Base-by-base conservation (phyloP, 352 stramenopile species). In the Phytophthora pisi region DNA sequence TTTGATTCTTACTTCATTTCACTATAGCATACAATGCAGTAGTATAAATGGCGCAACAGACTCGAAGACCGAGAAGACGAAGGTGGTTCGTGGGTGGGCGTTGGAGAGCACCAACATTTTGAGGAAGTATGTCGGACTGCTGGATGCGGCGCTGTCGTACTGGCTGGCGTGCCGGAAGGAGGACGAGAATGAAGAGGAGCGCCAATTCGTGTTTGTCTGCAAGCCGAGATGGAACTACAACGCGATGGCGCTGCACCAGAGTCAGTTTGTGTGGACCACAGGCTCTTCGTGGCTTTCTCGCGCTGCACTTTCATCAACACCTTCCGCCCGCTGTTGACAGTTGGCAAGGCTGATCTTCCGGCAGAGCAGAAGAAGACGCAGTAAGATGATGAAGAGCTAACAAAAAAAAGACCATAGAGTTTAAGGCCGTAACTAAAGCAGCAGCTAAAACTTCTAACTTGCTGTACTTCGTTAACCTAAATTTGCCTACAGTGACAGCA, bases 261-360 rank as follows among this genome's bases (percentile, higher is more conserved):
- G 88, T 69, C 96, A 99, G 76, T 99, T 98, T 70, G 95, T 99
- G 26, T 99, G 96, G 96, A 98, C 72, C 91, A 95, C 46, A 89
- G 93, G 15, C 79, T 99, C 5, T 98, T 97, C 65, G 90, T 99
- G n/a, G 49, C 90, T 9, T 99, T 99, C 66, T 98, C 90, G 34
- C 86, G 93, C 42, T 99, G 98, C 72, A 98, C 95, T 15, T 98
- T 97, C 72, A 83, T 98, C 51, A 98, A 98, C 74, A 96, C 86
- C 1, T 96, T 96, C 65, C 62, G 53, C 28, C 72, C 81, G 26
- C 74, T 93, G 9, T 36, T 66, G 43, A 47, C 31, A 8, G 31
- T 82, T 60, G 80, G 78, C 30, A 75, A 1, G 31, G 47, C 36
- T 13, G 31, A 64, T 52, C 51, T 65, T 18, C 51, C 66, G 11